Evolutionary conservation across 2,329 filamentous ascomycete species (phyloP).

Genomic region (Akanthomyces lecanii): DNA sequence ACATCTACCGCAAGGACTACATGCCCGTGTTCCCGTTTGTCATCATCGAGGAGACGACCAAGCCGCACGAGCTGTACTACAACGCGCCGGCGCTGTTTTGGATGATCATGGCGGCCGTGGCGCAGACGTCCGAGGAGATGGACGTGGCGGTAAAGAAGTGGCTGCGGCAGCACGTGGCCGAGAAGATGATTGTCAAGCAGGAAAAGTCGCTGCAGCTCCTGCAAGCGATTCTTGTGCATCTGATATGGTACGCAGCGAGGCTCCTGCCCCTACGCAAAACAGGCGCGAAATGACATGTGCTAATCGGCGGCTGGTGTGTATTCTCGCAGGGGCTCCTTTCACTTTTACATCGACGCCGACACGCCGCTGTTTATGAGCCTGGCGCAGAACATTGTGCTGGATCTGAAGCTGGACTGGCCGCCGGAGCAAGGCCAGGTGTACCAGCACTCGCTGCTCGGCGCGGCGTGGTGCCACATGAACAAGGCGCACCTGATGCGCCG

Average conservation of each 20-base stretch:
- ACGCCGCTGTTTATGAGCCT: slow-evolving; percentile 3
- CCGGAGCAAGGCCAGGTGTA: slow-evolving; percentile 1
- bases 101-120: slow-evolving; percentile 26
- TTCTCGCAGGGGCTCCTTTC: slow-evolving; percentile 28
- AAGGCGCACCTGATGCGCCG: slow-evolving; percentile 6
- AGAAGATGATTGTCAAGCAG: slow-evolving; percentile 27
- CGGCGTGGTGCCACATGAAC: slow-evolving; percentile 15
- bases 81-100: slow-evolving; percentile 30
- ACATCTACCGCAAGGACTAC: slow-evolving; percentile 27
- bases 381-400: slow-evolving; percentile 6
- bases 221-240: slow-evolving; percentile 28
- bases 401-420: slow-evolving; percentile 11
- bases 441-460: slow-evolving; percentile 7
- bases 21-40: slow-evolving; percentile 32
- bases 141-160: slow-evolving; percentile 26
- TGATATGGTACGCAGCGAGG: slow-evolving; percentile 26
- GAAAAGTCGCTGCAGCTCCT: slow-evolving; percentile 28
- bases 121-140: slow-evolving; percentile 24
- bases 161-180: slow-evolving; percentile 28
- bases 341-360: slow-evolving; percentile 26
- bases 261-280: too few relatives aligned
- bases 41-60: slow-evolving; percentile 21
- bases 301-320: too few relatives aligned
- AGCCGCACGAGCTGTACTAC: slow-evolving; percentile 25
- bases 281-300: too few relatives aligned